phyloP scores from a whole-genome alignment of 805 yeast species.

The Barnettozyma sp. region DNA sequence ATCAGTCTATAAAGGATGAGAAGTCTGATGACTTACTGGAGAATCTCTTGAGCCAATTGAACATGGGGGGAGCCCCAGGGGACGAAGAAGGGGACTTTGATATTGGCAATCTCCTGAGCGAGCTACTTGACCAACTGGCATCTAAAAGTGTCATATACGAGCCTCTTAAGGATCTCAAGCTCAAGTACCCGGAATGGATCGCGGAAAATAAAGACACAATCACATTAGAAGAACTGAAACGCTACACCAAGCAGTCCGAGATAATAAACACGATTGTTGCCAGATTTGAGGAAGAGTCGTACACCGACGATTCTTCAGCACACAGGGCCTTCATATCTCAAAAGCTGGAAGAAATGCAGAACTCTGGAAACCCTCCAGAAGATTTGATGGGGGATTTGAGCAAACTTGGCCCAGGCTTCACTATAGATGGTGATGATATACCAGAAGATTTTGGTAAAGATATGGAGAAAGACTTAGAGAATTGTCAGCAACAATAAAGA shows the following conservation, averaged over 20 bases:
- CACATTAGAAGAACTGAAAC: conserved; percentile 36
- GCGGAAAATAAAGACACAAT: conserved; percentile 39
- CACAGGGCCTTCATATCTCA: conserved; percentile 45
- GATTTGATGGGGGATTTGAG: conserved; percentile 58
- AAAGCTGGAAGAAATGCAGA: conserved; percentile 63
- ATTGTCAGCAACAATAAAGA: conserved; percentile 32
- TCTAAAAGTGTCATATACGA: conserved; percentile 82
- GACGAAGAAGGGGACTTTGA: conserved; percentile 41
- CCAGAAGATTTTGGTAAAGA: conserved; percentile 40
- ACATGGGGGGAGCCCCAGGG: conserved; percentile 36
- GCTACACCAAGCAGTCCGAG: conserved; percentile 55
- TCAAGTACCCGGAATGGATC: conserved; percentile 69
- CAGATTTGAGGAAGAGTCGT: conserved; percentile 59
- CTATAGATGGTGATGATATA: conserved; percentile 44
- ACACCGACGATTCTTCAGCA: conserved; percentile 40
- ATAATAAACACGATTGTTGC: conserved; percentile 55
- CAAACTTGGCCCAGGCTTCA: conserved; percentile 38
- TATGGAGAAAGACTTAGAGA: conserved; percentile 37
- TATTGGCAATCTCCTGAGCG: conserved; percentile 55
- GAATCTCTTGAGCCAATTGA: conserved; percentile 60
- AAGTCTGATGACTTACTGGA: conserved; percentile 46
- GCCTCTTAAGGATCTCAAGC: conserved; percentile 75
- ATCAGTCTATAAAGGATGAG: conserved; percentile 47
- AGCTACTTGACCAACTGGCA: conserved; percentile 75
- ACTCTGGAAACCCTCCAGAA: conserved; percentile 72